Conservation (phyloP, 108 stramenopile genomes). For the Skeletonema tropicum region DNA sequence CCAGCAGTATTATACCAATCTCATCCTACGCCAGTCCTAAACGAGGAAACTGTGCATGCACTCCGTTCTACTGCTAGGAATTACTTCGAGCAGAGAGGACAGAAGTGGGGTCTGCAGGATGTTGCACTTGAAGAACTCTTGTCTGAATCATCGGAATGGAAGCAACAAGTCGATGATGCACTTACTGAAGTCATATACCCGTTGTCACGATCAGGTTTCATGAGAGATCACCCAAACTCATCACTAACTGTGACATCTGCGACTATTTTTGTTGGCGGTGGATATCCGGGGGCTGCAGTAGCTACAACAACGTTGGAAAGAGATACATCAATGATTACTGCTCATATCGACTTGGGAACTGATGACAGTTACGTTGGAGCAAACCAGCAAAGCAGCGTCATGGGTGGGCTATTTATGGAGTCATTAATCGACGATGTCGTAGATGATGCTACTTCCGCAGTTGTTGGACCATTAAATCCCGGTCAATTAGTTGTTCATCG, state of each 20-base stretch:
- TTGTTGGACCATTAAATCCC: conserved; percentile 33
- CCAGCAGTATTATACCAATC: conserved; percentile 8
- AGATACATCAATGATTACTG: conserved; percentile 28
- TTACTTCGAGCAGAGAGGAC: conserved; percentile 20
- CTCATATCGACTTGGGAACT: conserved; percentile 47
- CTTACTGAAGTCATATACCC: conserved; percentile 34
- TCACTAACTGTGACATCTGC: conserved; percentile 40
- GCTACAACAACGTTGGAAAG: conserved; percentile 34
- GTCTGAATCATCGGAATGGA: conserved; percentile 13
- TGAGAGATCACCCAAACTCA: background rate
- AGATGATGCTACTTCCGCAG: conserved; percentile 2
- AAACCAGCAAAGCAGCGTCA: conserved; percentile 1
- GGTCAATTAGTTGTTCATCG: conserved; percentile 42
- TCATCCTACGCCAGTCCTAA: conserved; percentile 19
- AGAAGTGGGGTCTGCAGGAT: conserved; percentile 10
- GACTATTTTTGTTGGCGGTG: conserved; percentile 35
- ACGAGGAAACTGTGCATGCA: conserved; percentile 20
- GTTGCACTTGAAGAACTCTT: conserved; percentile 32
- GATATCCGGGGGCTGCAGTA: conserved; percentile 24
- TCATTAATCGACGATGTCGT: background rate
- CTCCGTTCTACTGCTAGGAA: conserved; percentile 28
- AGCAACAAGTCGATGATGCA: conserved; percentile 16
- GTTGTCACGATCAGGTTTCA: conserved; percentile 29
- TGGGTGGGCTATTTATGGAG: conserved; percentile 24
- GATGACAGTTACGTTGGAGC: conserved; percentile 2